phyloP scores from a whole-genome alignment of 2,329 filamentous ascomycete genomes.

The Colletotrichum horii region DNA sequence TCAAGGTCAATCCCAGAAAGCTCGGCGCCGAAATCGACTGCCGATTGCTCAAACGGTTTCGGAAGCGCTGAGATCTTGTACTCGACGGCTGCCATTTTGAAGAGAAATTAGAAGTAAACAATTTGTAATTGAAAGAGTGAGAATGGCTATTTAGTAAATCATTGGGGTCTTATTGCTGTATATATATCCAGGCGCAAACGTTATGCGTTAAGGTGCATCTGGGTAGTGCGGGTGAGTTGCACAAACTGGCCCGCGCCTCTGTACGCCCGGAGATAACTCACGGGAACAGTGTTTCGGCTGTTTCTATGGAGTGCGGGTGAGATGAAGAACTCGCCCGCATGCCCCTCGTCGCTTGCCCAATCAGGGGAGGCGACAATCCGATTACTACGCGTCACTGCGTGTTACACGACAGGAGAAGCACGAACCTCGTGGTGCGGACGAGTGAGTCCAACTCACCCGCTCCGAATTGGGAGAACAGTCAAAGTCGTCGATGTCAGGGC shows the following conservation, averaged over 20 bases:
- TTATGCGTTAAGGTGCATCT: background rate
- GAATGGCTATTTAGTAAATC: background rate
- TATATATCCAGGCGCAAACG: background rate
- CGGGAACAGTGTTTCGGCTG: background rate
- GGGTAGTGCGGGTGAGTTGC: background rate
- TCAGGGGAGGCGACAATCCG: background rate
- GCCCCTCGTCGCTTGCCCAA: background rate
- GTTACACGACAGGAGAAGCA: background rate
- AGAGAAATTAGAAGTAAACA: fast-evolving
- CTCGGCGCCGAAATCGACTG: background rate
- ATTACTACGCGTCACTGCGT: background rate
- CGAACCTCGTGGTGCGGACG: background rate
- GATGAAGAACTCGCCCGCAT: background rate
- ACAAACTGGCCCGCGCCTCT: fast-evolving
- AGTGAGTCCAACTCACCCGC: background rate
- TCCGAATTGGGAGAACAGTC: background rate
- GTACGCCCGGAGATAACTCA: background rate
- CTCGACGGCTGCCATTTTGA: background rate
- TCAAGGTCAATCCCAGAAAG: background rate
- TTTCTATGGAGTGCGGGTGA: background rate
- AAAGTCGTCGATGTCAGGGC: background rate
- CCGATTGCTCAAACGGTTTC: background rate
- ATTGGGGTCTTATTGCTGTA: background rate
- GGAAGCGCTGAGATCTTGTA: background rate
- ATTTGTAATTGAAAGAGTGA: background rate